Conservation (phyloP, 2,329 filamentous ascomycete genomes). For the Onygena corvina region DNA sequence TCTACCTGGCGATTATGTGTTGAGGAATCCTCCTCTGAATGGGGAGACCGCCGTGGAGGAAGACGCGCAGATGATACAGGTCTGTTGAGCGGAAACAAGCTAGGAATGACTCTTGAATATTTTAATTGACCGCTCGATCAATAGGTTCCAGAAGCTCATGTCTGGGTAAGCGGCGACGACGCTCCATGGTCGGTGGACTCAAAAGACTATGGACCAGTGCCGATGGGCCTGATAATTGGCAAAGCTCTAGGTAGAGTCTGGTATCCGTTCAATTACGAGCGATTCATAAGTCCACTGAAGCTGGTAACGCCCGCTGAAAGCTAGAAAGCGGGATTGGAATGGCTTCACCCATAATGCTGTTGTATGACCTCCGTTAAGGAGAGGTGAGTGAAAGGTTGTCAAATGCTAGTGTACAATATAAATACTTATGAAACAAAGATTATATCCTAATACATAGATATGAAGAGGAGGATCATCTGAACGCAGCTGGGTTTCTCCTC, state of each 20-base stretch:
- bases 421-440: conserved; percentile 4
- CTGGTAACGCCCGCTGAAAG: conserved; percentile 6
- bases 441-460: conserved; percentile 3
- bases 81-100: conserved; percentile 25
- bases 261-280: conserved; percentile 27
- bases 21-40: conserved; percentile 31
- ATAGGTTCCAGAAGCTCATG: conserved; percentile 81
- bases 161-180: conserved; percentile 85
- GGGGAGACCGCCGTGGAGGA: conserved; percentile 21
- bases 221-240: conserved; percentile 69
- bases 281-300: conserved; percentile 29
- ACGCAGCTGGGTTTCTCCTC: conserved; percentile 42
- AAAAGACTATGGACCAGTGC: conserved; percentile 71
- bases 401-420: conserved; percentile 13
- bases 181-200: conserved; percentile 74
- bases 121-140: conserved; percentile 9
- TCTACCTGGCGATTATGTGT: conserved; percentile 51
- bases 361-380: background rate
- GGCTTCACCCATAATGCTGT: conserved; percentile 14
- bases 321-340: conserved; percentile 8
- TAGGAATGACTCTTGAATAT: background rate
- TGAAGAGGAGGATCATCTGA: conserved; percentile 26
- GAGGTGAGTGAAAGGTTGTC: background rate
- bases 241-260: conserved; percentile 55
- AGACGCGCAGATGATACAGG: conserved; percentile 38